A percentile compares a stretch with the other conserved stretches of the same genome.
phyloP scores from a whole-genome alignment of 2,329 filamentous ascomycete genomes.

The Fusarium sp. region DNA sequence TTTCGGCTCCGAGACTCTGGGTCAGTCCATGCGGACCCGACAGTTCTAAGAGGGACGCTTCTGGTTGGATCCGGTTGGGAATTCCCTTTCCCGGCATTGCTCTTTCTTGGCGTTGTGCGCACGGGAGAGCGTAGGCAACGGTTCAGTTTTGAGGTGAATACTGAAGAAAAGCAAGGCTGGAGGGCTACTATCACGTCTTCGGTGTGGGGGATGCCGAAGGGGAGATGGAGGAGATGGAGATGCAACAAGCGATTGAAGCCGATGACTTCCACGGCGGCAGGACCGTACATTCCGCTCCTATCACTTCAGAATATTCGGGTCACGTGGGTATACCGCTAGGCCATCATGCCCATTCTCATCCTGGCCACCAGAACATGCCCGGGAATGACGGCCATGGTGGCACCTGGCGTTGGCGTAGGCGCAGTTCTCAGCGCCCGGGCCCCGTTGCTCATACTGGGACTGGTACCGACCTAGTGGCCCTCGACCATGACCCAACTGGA shows the following conservation, averaged over 20 bases:
- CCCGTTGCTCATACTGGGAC: background rate
- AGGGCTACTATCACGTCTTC: slow-evolving; percentile 33
- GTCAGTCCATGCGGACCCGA: slow-evolving; percentile 5
- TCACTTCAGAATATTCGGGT: slow-evolving; percentile 4
- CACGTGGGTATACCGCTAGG: slow-evolving; percentile 21
- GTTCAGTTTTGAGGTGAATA: background rate
- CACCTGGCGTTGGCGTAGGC: slow-evolving; percentile 30
- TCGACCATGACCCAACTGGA: slow-evolving; percentile 4
- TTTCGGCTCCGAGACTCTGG: slow-evolving; percentile 20
- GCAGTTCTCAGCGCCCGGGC: slow-evolving; percentile 25
- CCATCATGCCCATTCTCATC: slow-evolving; percentile 3
- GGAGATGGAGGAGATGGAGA: slow-evolving; percentile 10
- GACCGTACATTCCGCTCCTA: background rate
- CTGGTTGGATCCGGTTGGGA: slow-evolving; percentile 21
- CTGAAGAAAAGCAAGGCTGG: slow-evolving; percentile 21
- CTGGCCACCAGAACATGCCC: background rate
- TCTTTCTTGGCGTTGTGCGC: slow-evolving; percentile 4
- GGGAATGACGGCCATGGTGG: slow-evolving; percentile 10
- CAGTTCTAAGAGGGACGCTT: slow-evolving; percentile 4
- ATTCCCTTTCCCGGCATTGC: slow-evolving; percentile 10
- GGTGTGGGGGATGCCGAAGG: slow-evolving; percentile 17
- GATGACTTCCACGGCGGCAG: slow-evolving; percentile 16
- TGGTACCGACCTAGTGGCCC: background rate
- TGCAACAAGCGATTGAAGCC: slow-evolving; percentile 13
- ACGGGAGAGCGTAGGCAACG: background rate